Evolutionary conservation across 1,139 yeast species (phyloP).

Genomic region (Citeromyces hawaiiensis): DNA sequence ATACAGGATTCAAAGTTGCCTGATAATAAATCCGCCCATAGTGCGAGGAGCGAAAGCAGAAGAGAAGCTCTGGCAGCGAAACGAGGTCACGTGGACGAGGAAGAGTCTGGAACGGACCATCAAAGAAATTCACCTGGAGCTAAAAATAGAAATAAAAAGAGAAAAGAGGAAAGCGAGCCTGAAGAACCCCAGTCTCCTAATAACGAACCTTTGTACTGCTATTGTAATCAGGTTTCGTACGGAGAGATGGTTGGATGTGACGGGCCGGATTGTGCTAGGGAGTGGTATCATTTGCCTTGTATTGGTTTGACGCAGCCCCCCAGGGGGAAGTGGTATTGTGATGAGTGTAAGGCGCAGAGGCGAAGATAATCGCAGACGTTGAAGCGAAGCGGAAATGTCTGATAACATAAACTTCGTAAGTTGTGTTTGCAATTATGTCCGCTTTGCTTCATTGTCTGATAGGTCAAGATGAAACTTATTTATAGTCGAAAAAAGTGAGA

Average conservation of each 20-base stretch:
- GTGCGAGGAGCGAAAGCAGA: conserved; percentile 68
- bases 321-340: conserved; percentile 95
- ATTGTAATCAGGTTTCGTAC: conserved; percentile 90
- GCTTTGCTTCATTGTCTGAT: too few relatives aligned
- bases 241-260: conserved; percentile 99
- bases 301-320: conserved; percentile 86
- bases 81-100: conserved; percentile 36
- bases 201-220: conserved; percentile 78
- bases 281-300: conserved; percentile 97
- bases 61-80: conserved; percentile 89
- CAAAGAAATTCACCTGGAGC: neutral
- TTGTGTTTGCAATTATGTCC: too few relatives aligned
- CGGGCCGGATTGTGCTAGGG: conserved; percentile 83
- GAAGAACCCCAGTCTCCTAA: conserved; percentile 1
- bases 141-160: neutral
- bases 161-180: conserved; percentile 2
- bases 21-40: conserved; percentile 42
- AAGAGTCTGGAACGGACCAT: conserved; percentile 16
- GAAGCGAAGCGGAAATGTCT: neutral
- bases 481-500: too few relatives aligned
- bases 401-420: too few relatives aligned
- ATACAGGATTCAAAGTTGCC: conserved; percentile 34
- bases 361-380: conserved; percentile 1
- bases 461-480: too few relatives aligned
- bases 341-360: conserved; percentile 43